Percentiles rank a stretch among this genome's conserved stretches.
These are phyloP conservation scores for Debaryomyces singareniensis DNA, from an alignment of 1,139 yeast species.

Conservation along the genomic window DNA sequence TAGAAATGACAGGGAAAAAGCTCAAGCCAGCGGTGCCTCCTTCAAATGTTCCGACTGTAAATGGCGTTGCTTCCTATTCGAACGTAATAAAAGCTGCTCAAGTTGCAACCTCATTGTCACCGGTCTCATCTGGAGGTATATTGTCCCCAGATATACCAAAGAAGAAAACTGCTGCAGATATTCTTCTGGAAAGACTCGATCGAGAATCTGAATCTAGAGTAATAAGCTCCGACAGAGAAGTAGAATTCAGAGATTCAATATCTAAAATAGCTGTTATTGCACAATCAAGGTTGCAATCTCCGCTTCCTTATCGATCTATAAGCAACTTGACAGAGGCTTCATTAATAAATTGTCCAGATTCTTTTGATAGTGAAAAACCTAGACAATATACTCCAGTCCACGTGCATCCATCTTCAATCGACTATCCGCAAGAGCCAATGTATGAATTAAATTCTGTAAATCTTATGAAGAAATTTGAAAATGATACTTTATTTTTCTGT, in stretches of 20 bases:
- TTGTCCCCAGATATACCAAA: not conserved
- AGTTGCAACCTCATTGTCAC: conserved; percentile 3
- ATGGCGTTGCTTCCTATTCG: conserved; percentile 14
- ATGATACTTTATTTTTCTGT: conserved; percentile 86
- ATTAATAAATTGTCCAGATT: conserved; percentile 85
- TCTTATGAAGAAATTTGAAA: conserved; percentile 67
- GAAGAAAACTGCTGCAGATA: not conserved
- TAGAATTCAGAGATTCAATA: conserved; percentile 25
- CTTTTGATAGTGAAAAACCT: conserved; percentile 85
- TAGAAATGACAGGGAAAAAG: conserved; percentile 10
- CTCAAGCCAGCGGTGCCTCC: conserved; percentile 8
- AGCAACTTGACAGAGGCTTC: conserved; percentile 65
- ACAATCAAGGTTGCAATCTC: conserved; percentile 34
- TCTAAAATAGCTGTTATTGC: conserved; percentile 25
- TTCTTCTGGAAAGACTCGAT: not conserved
- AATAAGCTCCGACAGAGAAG: conserved; percentile 14
- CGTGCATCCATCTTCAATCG: conserved; percentile 86
- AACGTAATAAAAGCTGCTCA: conserved; percentile 16
- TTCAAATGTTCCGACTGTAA: conserved; percentile 13
- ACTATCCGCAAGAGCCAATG: conserved; percentile 89
- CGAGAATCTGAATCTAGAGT: conserved; percentile 9
- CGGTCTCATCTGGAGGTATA: not conserved
- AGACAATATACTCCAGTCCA: conserved; percentile 70
- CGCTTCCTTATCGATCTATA: conserved; percentile 54
- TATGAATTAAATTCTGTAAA: conserved; percentile 45